Evolutionary conservation across 306 rosid genomes (phyloP).

Genomic region (Trifolium dubium): DNA sequence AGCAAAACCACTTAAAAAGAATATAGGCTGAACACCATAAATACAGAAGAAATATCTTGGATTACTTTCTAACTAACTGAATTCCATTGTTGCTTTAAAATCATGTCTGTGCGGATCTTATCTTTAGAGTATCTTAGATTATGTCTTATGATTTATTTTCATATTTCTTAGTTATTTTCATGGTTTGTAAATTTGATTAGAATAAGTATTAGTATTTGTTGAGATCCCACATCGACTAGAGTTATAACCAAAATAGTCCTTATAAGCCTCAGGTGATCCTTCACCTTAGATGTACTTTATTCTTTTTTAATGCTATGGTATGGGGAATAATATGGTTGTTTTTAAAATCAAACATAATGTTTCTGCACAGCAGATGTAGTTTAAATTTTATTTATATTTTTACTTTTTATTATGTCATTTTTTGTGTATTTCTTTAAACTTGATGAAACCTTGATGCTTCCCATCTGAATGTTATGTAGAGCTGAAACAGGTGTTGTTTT

Average conservation of each 20-base stretch:
- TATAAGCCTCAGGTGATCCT: background rate
- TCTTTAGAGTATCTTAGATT: slow-evolving; percentile 3
- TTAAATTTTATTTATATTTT: background rate
- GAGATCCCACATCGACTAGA: background rate
- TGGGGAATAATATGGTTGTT: slow-evolving; percentile 5
- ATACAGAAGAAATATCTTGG: background rate
- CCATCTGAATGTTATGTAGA: background rate
- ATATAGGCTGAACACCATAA: slow-evolving; percentile 17
- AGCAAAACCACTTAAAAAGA: slow-evolving; percentile 19
- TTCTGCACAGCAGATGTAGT: background rate
- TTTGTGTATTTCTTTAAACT: slow-evolving; percentile 34
- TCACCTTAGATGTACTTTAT: background rate
- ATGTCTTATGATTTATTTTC: slow-evolving; percentile 1
- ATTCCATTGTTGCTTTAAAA: slow-evolving; percentile 23
- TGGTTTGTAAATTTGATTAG: slow-evolving; percentile 4
- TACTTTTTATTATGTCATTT: slow-evolving; percentile 19
- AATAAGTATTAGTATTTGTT: background rate
- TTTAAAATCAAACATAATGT: slow-evolving; percentile 16
- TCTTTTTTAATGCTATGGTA: background rate
- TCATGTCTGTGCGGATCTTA: too few species aligned
- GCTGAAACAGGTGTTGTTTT: background rate
- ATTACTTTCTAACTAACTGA: slow-evolving; percentile 23
- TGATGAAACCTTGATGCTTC: background rate
- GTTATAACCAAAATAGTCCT: background rate
- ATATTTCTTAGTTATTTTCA: background rate